A percentile compares a stretch with the other conserved stretches of the same genome.
Evolutionary conservation across 2,329 filamentous ascomycete genomes (phyloP).

Genomic region (Cladosporium velox): DNA sequence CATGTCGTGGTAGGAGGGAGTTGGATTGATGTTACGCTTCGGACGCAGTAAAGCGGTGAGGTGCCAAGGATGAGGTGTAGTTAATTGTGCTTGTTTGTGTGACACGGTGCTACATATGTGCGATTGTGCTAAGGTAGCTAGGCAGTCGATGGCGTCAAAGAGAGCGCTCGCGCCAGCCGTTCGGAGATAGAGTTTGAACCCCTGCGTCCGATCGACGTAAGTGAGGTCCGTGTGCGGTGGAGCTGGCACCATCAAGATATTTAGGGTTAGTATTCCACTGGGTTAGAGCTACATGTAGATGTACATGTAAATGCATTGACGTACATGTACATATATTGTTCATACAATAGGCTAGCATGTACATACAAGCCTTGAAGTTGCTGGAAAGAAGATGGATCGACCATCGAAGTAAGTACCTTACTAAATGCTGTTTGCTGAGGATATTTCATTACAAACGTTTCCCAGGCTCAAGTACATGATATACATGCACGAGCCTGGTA

Average conservation of each 20-base stretch:
- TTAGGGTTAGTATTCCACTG: neutral
- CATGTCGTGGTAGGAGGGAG: constrained; percentile 7
- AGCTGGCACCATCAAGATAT: neutral
- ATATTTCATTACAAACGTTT: too few relatives aligned
- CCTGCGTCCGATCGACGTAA: neutral
- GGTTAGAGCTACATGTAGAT: too few relatives aligned
- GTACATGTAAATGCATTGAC: neutral
- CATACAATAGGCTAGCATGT: neutral
- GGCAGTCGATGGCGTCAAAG: constrained; percentile 8
- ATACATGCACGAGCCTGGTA: too few relatives aligned
- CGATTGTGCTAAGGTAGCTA: neutral
- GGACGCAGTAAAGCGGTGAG: neutral
- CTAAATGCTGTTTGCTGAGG: too few relatives aligned
- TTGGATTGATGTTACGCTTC: neutral
- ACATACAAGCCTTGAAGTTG: neutral
- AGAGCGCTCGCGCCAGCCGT: constrained; percentile 17
- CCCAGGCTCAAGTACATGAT: too few relatives aligned
- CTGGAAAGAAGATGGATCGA: neutral
- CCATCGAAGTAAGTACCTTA: neutral
- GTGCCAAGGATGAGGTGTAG: neutral
- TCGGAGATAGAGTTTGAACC: constrained; percentile 8
- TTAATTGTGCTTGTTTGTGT: neutral
- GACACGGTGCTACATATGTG: constrained; percentile 3
- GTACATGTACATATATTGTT: neutral
- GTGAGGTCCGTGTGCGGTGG: constrained; percentile 1